Evolutionary conservation across 2,329 filamentous ascomycete species (phyloP).

Genomic region (Colletotrichum sp.): DNA sequence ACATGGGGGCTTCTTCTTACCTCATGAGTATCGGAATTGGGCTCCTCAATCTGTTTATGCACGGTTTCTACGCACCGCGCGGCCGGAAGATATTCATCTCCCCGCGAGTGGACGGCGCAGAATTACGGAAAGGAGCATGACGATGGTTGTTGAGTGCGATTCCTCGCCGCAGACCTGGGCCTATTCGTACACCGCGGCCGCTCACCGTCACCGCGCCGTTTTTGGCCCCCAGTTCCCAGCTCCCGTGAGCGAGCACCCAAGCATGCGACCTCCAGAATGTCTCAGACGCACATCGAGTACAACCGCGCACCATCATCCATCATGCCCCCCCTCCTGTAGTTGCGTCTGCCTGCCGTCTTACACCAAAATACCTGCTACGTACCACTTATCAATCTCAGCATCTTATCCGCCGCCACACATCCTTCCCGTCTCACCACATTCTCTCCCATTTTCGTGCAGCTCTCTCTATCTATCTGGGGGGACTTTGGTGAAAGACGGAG

Average conservation of each 20-base stretch:
- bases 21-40: not conserved
- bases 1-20: not conserved
- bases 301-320: not conserved
- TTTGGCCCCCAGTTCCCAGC: not conserved
- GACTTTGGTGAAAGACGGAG: not conserved
- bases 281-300: constrained; percentile 8
- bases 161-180: not conserved
- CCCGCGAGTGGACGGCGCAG: not conserved
- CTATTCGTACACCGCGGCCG: not conserved
- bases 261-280: constrained; percentile 11
- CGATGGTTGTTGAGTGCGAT: not conserved
- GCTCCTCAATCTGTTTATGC: not conserved
- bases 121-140: not conserved
- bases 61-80: not conserved
- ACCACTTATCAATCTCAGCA: not conserved
- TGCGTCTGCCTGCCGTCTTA: not conserved
- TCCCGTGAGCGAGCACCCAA: constrained; percentile 15
- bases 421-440: not conserved
- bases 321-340: not conserved
- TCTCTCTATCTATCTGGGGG: not conserved
- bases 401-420: not conserved
- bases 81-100: not conserved
- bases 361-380: not conserved
- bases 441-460: not conserved
- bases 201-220: not conserved